Evolutionary conservation across 352 stramenopile genomes (phyloP).

Genomic region (Pythium sukuiense): DNA sequence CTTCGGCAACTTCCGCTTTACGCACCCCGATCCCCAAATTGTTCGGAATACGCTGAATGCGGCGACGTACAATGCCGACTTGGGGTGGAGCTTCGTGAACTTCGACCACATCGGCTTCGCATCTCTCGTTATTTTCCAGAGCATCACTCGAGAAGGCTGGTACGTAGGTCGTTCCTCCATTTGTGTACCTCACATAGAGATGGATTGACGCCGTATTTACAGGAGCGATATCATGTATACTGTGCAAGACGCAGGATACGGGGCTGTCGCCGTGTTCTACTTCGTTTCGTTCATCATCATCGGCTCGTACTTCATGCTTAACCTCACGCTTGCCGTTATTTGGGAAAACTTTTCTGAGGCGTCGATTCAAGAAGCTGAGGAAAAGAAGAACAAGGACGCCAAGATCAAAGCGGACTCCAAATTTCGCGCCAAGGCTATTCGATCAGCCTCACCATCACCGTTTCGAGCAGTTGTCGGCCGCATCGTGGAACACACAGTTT

Average conservation of each 20-base stretch:
- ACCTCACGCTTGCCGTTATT: conserved; percentile 89
- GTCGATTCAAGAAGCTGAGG: conserved; percentile 57
- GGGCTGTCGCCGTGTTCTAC: conserved; percentile 60
- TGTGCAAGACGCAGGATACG: conserved; percentile 50
- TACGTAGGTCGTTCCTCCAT: no score
- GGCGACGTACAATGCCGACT: conserved; percentile 59
- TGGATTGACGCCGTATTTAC: conserved; percentile 17
- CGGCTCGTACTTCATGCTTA: conserved; percentile 91
- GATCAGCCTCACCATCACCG: neutral
- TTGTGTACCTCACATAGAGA: no score
- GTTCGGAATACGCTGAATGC: conserved; percentile 34
- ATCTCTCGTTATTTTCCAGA: conserved; percentile 85
- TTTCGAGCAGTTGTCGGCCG: conserved; percentile 19
- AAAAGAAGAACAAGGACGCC: conserved; percentile 30
- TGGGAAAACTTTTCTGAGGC: conserved; percentile 77
- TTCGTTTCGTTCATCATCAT: conserved; percentile 89
- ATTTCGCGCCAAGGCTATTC: neutral
- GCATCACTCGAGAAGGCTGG: conserved; percentile 91
- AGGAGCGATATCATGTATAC: conserved; percentile 40
- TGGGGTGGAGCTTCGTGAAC: conserved; percentile 83
- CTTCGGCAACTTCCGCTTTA: conserved; percentile 68
- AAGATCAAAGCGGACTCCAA: neutral
- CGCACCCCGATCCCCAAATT: conserved; percentile 39
- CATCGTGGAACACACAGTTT: conserved; percentile 53
- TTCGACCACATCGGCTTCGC: conserved; percentile 90